Evolutionary conservation across 768 basidiomycete genomes (phyloP), one percentile per base, ranked within the genome.

Genomic region (Auriculariales sp.): DNA sequence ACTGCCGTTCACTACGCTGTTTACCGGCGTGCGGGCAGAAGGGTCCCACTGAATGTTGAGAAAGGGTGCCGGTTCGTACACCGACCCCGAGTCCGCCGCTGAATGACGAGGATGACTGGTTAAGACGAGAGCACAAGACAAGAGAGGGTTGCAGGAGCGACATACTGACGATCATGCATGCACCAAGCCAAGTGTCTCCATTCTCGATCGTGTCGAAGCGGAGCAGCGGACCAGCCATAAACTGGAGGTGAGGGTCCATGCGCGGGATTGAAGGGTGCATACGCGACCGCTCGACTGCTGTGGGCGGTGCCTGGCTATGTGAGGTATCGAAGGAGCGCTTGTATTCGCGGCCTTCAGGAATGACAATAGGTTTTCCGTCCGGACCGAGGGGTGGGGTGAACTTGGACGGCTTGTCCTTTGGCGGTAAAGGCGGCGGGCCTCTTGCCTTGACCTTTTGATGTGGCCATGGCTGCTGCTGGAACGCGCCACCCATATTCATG

Each of bases 141-240:
- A 25, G 15, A 27, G 17, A 35, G 30, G n/a, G n/a, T 28, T 29
- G 25, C n/a, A 30, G 28, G 35, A 19, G 3, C 33, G 25, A 83
- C 83, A 66, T 55, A 85, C 83, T 89, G 55, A 98, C 90, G 50
- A 97, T 73, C 64, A 99, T 66, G 10, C 79, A 88, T 11, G 84
- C 87, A 5, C 92, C 94, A 53, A 81, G 74, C 89, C 91, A 99
- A 30, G 91, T 67, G 15, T 80, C 78, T 22, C 76, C 68, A 53
- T 79, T 69, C 55, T 87, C 81, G 24, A 87, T 75, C 0, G 91
- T 98, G 60, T 97, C 92, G 59, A 90, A 97, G 34, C 85, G 79
- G 53, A 97, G 66, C 15, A 97, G 68, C 19, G 91, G 91, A 0
- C 92, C 91, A 50, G 85, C 88, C 89, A 94, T 92, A 58, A 93